Conservation (phyloP, 163 green algal genomes). For the Chlorella variabilis region DNA sequence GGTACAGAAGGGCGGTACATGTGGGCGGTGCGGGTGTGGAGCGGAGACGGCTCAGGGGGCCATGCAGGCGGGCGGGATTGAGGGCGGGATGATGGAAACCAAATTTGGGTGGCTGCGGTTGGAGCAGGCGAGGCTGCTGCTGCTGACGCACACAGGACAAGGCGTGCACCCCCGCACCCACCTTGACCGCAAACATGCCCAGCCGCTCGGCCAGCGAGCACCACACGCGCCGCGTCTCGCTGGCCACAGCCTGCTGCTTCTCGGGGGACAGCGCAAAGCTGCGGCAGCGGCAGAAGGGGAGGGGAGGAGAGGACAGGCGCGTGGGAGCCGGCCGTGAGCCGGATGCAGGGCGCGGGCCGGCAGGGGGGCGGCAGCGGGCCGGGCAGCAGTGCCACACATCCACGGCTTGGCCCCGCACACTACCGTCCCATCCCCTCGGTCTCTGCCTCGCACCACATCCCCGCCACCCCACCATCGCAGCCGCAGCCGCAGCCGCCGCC, state of each 20-base stretch:
- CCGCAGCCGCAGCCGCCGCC: no score
- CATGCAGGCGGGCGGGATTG: no score
- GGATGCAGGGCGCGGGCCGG: background rate
- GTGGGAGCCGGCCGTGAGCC: background rate
- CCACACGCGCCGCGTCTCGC: constrained; percentile 88
- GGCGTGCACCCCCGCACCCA: background rate
- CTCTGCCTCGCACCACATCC: no score
- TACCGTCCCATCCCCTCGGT: no score
- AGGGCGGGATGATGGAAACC: background rate
- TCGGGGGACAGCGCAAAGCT: constrained; percentile 72
- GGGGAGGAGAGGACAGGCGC: background rate
- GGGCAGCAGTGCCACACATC: no score
- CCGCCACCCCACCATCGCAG: background rate
- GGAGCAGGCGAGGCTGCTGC: no score
- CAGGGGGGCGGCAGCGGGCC: background rate
- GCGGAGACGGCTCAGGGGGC: no score
- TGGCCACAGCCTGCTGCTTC: constrained; percentile 76
- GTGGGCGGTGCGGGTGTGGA: background rate
- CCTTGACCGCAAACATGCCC: constrained; percentile 88
- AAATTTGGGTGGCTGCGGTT: no score
- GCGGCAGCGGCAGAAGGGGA: background rate
- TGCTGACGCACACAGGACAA: no score
- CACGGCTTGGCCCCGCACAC: no score
- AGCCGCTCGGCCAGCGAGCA: constrained; percentile 85
- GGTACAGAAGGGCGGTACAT: background rate